Evolutionary conservation across 306 rosid genomes (phyloP), one percentile per base, ranked within the genome.

Genomic region (Psophocarpus tetragonolobus): DNA sequence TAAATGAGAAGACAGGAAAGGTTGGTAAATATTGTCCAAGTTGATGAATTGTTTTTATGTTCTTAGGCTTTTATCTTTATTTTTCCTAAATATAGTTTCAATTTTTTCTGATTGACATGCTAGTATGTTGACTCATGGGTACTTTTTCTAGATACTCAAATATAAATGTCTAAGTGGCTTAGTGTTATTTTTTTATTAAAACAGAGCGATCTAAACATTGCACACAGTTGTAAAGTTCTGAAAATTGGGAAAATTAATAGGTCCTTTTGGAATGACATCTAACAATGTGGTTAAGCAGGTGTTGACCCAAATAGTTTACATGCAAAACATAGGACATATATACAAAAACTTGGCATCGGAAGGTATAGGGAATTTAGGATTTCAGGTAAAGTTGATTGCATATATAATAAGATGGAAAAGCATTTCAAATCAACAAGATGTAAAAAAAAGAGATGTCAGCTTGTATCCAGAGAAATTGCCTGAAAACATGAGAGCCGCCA

Each of bases 1-100:
- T 95, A 74, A 95, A 95, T 80, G 97, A 86, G 84, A 95, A 95
- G 87, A 89, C 97, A 1, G 98, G 98, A 75, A 95, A 95, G 98
- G 98, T 95, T 47, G 78, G 90, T 80, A 50, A 44, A 27, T 48
- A 21, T 80, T 39, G 77, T 45, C 29, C 18, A 39, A 6, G 50
- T 74, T 29, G 33, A 51, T 58, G 26, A 42, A 42, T 33, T 63
- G 42, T 29, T n/a, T 72, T 9, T 53, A 7, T 50, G 50, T 77
- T 33, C 32, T 17, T 1, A 41, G 63, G 66, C 38, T 30, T 62
- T 63, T 51, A 23, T 69, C 56, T 47, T n/a, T 41, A n/a, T 47
- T 20, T 17, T 65, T 21, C 5, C 1, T 53, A 39, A 60, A 68
- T 47, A 3, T 14, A 4, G 21, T 15, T 62, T 62, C 26, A 20